Conservation (phyloP, 345 rosid species). For the Boechera retrofracta region DNA sequence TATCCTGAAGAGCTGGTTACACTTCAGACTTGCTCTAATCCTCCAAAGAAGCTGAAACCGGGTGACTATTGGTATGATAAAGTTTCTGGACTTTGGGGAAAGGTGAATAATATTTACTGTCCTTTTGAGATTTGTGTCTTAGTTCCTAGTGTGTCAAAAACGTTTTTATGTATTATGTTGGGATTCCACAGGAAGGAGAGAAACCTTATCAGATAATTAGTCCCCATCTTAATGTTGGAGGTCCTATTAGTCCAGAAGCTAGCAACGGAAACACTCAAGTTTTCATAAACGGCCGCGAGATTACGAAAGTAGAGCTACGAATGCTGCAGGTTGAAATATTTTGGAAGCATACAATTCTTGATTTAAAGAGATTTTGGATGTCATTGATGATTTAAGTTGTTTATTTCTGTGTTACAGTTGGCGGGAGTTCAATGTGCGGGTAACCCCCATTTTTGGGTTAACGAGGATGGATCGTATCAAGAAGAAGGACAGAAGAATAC, state of each 20-base stretch:
- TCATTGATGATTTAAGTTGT: slow-evolving; percentile 7
- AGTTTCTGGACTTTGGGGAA: slow-evolving; percentile 99
- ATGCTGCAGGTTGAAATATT: slow-evolving; percentile 85
- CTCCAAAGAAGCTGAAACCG: slow-evolving; percentile 93
- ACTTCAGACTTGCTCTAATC: slow-evolving; percentile 78
- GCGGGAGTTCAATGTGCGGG: slow-evolving; percentile 99
- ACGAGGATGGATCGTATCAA: slow-evolving; percentile 98
- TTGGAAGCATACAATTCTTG: slow-evolving; percentile 1
- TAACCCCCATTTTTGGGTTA: slow-evolving; percentile 99
- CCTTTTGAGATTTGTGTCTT: slow-evolving; percentile 20
- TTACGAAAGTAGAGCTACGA: slow-evolving; percentile 89
- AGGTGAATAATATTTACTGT: slow-evolving; percentile 58
- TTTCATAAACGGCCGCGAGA: slow-evolving; percentile 94
- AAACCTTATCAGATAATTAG: slow-evolving; percentile 90
- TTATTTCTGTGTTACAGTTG: slow-evolving; percentile 57
- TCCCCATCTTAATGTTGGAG: slow-evolving; percentile 95
- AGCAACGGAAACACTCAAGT: slow-evolving; percentile 95
- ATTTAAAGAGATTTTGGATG: slow-evolving; percentile 14
- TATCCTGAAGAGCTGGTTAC: slow-evolving; percentile 78
- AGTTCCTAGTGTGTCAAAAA: slow-evolving; percentile 31
- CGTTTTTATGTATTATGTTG: slow-evolving; percentile 42
- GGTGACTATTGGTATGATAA: slow-evolving; percentile 99
- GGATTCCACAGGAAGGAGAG: slow-evolving; percentile 80
- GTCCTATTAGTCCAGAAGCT: slow-evolving; percentile 74
- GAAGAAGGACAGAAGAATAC: slow-evolving; percentile 99